Percentiles rank a stretch among this genome's conserved stretches.
These are phyloP conservation scores for Ceratocystiopsis brevicomis DNA, from an alignment of 2,329 filamentous ascomycete genomes.

Conservation along the genomic window DNA sequence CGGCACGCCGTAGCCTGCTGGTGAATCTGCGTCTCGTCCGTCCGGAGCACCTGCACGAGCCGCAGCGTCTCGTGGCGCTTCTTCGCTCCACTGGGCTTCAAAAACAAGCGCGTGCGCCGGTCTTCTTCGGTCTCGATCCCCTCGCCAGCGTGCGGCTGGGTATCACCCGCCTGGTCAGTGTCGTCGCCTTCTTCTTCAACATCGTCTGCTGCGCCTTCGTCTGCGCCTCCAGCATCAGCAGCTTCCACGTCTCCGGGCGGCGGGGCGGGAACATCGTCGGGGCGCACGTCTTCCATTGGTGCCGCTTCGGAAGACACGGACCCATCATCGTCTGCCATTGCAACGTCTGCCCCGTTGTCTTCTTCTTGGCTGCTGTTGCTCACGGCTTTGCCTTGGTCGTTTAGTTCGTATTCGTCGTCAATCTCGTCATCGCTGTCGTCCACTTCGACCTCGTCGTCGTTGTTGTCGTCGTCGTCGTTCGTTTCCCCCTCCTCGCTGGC, in stretches of 20 bases:
- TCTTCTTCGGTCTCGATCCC: conserved; percentile 7
- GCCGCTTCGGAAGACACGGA: no score
- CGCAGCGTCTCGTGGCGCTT: conserved; percentile 40
- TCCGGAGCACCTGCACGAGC: conserved; percentile 28
- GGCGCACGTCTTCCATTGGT: not conserved
- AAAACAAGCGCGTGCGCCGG: conserved; percentile 23
- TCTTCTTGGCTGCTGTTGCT: not conserved
- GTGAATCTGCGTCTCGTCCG: conserved; percentile 13
- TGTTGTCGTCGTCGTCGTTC: conserved; percentile 1
- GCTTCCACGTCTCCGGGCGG: not conserved
- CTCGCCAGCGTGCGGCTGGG: not conserved
- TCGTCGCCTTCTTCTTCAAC: not conserved
- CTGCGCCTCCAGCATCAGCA: conserved; percentile 3
- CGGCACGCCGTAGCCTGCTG: conserved; percentile 10
- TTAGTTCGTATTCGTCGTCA: not conserved
- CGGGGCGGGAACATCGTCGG: no score
- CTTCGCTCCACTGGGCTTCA: conserved; percentile 31
- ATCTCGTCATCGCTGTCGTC: conserved; percentile 7
- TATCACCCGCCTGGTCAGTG: not conserved
- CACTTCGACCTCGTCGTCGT: conserved; percentile 2
- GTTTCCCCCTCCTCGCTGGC: not conserved
- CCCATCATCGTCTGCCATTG: conserved; percentile 2
- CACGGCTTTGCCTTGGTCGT: conserved; percentile 1
- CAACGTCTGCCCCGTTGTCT: not conserved
- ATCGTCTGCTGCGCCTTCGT: conserved; percentile 4